Conservation (phyloP, 1,284 basidiomycete species). For the Irpex lacteus region DNA sequence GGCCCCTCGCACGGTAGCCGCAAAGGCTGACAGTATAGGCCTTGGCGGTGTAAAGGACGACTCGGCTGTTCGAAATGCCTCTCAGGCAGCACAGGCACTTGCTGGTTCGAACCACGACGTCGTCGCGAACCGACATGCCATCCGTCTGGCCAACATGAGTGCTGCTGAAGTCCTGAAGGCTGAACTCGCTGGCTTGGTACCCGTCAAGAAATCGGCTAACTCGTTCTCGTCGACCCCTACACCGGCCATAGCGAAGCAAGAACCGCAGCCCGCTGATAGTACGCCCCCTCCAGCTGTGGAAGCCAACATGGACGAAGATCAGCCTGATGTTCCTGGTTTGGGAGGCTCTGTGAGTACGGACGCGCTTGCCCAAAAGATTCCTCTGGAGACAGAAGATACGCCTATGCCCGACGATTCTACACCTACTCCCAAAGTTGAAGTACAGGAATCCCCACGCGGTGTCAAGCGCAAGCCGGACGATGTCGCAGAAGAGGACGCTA, state of each 20-base stretch:
- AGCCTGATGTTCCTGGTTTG: slow-evolving; percentile 32
- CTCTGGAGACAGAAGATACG: slow-evolving; percentile 7
- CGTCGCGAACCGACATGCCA: slow-evolving; percentile 83
- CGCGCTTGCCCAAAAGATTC: background rate
- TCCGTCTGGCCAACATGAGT: slow-evolving; percentile 94
- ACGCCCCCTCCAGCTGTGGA: slow-evolving; percentile 14
- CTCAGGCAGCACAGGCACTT: slow-evolving; percentile 62
- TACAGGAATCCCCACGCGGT: slow-evolving; percentile 35
- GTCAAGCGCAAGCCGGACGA: slow-evolving; percentile 72
- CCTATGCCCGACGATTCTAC: slow-evolving; percentile 10
- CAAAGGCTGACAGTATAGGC: slow-evolving; percentile 72
- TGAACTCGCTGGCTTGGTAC: slow-evolving; percentile 72
- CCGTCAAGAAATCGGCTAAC: slow-evolving; percentile 48
- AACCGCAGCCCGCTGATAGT: slow-evolving; percentile 14
- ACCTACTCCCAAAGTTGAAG: background rate
- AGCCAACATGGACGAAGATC: slow-evolving; percentile 17
- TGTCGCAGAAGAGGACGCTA: slow-evolving; percentile 41
- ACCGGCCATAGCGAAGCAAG: slow-evolving; percentile 23
- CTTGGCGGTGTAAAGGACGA: slow-evolving; percentile 58
- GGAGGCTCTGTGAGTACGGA: slow-evolving; percentile 12
- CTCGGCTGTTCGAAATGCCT: slow-evolving; percentile 52
- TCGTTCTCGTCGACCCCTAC: slow-evolving; percentile 22
- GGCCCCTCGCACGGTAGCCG: slow-evolving; percentile 65
- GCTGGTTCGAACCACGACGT: slow-evolving; percentile 84
- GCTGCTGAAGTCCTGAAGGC: slow-evolving; percentile 94